phyloP scores from a whole-genome alignment of 2,329 filamentous ascomycete species.

The Cladobotryum mycophilum region DNA sequence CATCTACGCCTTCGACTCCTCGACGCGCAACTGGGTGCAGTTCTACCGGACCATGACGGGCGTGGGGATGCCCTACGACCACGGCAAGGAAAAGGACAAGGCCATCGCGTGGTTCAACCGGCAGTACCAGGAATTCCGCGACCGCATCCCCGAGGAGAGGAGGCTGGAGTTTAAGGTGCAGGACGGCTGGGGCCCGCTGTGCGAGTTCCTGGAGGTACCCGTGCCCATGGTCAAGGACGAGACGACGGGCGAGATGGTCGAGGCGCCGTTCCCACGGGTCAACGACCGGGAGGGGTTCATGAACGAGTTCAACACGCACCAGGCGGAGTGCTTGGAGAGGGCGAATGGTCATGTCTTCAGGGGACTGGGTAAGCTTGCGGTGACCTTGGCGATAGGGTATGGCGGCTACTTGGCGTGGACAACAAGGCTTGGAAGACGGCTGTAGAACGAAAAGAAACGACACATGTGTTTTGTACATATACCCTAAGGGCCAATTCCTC shows the following conservation, averaged over 20 bases:
- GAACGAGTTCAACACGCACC: conserved; percentile 8
- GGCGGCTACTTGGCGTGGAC: conserved; percentile 24
- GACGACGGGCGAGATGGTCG: conserved; percentile 23
- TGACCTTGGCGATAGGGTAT: conserved; percentile 18
- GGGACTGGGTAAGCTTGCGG: conserved; percentile 18
- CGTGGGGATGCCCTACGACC: conserved; percentile 24
- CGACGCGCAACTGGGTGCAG: conserved; percentile 17
- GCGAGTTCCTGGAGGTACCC: conserved; percentile 31
- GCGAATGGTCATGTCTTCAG: conserved; percentile 21
- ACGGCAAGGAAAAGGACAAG: conserved; percentile 29
- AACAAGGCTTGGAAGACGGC: conserved; percentile 19
- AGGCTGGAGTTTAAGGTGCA: conserved; percentile 33
- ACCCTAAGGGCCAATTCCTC: no score
- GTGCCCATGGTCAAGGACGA: conserved; percentile 29
- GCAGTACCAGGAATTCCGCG: conserved; percentile 31
- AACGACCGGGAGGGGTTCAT: conserved; percentile 24
- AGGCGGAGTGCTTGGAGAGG: conserved; percentile 13
- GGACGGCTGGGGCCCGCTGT: conserved; percentile 38
- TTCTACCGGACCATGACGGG: conserved; percentile 23
- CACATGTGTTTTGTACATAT: no score
- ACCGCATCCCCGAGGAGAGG: conserved; percentile 26
- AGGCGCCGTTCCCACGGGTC: conserved; percentile 27
- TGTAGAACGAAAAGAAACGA: not conserved
- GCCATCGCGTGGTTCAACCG: conserved; percentile 32
- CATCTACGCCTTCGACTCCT: conserved; percentile 22